Conservation (phyloP, 2,329 filamentous ascomycete species). For the Colletotrichum tofieldiae region DNA sequence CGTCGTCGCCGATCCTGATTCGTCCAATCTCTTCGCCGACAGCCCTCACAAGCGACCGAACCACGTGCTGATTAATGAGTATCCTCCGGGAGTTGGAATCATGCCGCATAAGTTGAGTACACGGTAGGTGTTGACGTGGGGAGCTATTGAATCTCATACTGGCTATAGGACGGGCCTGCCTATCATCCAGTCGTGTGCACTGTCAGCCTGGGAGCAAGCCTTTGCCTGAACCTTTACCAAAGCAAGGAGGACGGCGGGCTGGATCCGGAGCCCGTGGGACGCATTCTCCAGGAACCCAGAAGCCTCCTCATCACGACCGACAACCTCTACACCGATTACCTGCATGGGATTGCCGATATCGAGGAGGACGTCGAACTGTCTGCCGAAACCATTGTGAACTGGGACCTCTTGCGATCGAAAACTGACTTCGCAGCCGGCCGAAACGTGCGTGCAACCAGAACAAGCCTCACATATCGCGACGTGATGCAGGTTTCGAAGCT, state of each 20-base stretch:
- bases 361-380: constrained; percentile 77
- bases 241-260: constrained; percentile 75
- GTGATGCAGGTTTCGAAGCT: constrained; percentile 86
- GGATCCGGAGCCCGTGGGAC: constrained; percentile 64
- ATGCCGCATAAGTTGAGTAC: constrained; percentile 86
- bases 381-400: constrained; percentile 77
- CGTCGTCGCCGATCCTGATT: constrained; percentile 38
- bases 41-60: constrained; percentile 87
- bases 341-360: constrained; percentile 82
- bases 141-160: constrained; percentile 46
- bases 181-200: constrained; percentile 94
- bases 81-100: constrained; percentile 89
- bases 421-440: constrained; percentile 64
- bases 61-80: constrained; percentile 95
- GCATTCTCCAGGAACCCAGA: constrained; percentile 86
- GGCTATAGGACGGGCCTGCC: constrained; percentile 79
- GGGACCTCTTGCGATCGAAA: constrained; percentile 73
- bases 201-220: constrained; percentile 83
- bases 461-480: constrained; percentile 87
- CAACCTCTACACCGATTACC: constrained; percentile 77
- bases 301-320: constrained; percentile 83
- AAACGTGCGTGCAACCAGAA: constrained; percentile 73
- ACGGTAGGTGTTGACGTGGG: constrained; percentile 43
- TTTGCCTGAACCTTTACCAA: constrained; percentile 84
- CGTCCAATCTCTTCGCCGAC: constrained; percentile 65